Evolutionary conservation across 768 basidiomycete species (phyloP), one percentile per base, ranked within the genome.

Genomic region (Termitomyces eurrhizus): DNA sequence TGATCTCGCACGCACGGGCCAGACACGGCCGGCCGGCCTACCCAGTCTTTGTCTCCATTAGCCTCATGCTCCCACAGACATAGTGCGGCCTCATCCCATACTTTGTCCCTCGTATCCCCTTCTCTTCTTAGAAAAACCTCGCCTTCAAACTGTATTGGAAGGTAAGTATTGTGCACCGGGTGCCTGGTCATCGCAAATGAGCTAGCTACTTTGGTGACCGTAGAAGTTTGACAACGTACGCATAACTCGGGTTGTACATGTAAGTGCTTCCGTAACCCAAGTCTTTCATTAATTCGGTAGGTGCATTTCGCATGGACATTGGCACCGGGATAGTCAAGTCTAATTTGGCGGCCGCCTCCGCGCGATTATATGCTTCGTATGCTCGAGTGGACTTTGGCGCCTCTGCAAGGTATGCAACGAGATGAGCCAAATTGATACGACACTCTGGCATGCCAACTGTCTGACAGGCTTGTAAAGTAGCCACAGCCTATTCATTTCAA

Each of bases 371-470:
- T 0, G 86, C 93, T 56, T 86, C 84, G 67, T 94, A 95, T 4
- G 88, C 73, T 24, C 92, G 83, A 0, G 90, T 92, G 35, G 86
- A 89, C 72, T 95, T 95, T 0, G 86, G 87, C 2, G 91, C 87
- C 71, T 92, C 89, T n/a, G 88, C 78, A 52, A 95, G 82, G 70
- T 92, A 91, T 32, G 85, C 80, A 16, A 93, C 84, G 35, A 87
- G 77, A 67, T 93, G 91, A 32, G 89, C 88, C 36, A 92, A 78
- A 63, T 90, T 88, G 64, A 88, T 89, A 55, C 89, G 80, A 71
- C 89, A 90, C 67, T 89, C 90, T 2, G 90, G 90, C 89, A 92
- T 89, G n/a, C 90, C 89, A 56, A 89, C 77, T 7, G 75, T 75
- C 64, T 87, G 87, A 64, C 87, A 89, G 7, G 88, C 85, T 53